Percentiles rank a stretch among this genome's conserved stretches.
phyloP scores from a whole-genome alignment of 345 rosid genomes.

The Corchorus olitorius region DNA sequence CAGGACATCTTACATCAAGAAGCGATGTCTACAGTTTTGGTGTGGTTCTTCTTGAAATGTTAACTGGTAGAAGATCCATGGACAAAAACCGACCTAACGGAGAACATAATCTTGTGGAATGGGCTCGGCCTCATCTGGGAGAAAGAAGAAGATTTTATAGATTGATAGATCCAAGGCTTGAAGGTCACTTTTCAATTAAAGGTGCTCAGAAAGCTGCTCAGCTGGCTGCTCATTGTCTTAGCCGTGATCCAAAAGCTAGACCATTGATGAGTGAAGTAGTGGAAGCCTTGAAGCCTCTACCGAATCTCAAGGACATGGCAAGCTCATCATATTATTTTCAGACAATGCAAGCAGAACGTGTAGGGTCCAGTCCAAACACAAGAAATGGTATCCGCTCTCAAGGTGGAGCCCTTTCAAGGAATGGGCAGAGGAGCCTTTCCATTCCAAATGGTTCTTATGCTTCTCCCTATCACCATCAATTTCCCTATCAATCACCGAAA shows the following conservation, averaged over 20 bases:
- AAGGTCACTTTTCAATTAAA: slow-evolving; percentile 77
- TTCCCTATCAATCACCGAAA: slow-evolving; percentile 66
- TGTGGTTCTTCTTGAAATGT: slow-evolving; percentile 78
- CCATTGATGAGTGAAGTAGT: slow-evolving; percentile 86
- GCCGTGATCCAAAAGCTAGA: slow-evolving; percentile 80
- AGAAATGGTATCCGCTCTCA: slow-evolving; percentile 48
- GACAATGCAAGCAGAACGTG: slow-evolving; percentile 63
- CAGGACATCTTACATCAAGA: slow-evolving; percentile 83
- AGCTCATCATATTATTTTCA: slow-evolving; percentile 81
- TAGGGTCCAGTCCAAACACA: slow-evolving; percentile 37
- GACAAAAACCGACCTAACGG: slow-evolving; percentile 81
- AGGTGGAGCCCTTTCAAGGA: slow-evolving; percentile 47
- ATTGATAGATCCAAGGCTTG: slow-evolving; percentile 78
- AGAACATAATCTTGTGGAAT: slow-evolving; percentile 79
- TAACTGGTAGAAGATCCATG: slow-evolving; percentile 79
- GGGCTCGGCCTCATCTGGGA: slow-evolving; percentile 82
- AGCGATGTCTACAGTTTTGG: slow-evolving; percentile 90
- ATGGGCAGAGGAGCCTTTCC: slow-evolving; percentile 75
- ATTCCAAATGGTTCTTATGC: slow-evolving; percentile 73
- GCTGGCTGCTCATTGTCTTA: slow-evolving; percentile 76
- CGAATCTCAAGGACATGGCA: slow-evolving; percentile 77
- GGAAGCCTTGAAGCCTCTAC: slow-evolving; percentile 68
- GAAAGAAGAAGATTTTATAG: slow-evolving; percentile 79
- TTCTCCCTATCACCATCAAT: slow-evolving; percentile 66
- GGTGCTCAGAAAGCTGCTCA: slow-evolving; percentile 82